Evolutionary conservation across 176 grass and related monocot genomes (phyloP), one percentile per base, ranked within the genome.

Genomic region (Thalia dealbata): DNA sequence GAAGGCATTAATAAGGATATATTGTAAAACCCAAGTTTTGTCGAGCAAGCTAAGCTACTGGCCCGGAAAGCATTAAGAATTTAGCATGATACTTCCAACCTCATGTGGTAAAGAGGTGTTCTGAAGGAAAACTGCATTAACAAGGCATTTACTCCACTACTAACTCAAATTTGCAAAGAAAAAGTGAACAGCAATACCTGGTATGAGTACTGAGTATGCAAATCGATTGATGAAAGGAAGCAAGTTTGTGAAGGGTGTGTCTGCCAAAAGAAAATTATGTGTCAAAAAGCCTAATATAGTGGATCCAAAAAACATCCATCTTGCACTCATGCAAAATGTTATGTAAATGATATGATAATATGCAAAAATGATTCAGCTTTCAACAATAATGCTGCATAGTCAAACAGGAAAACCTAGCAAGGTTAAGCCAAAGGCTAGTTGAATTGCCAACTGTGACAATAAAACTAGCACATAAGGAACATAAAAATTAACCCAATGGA

Each of bases 221-320:
- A 72, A 88, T 99, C 95, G 3, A 93, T 93, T 0, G 95, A 93
- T 66, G 95, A 99, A 43, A 99, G 80, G 79, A 99, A 99, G 85
- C 95, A 99, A 59, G 87, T 93, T 58, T 99, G 95, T 50, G 95
- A 91, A 76, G 95, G 95, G 58, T 99, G 95, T 8, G 95, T 99
- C 95, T 99, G 87, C 14, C 6, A 61, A 16, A 60, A 52, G 50
- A 62, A 78, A 60, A 67, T 52, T 32, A 26, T 51, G 44, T 45
- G 67, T n/a, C n/a, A n/a, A n/a, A 45, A 42, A 62, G 7, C 62
- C 8, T 70, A 24, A 76, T 59, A 10, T 65, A 21, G 45, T 59
- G 70, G 75, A 51, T 54, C 23, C 23, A 22, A 30, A 69, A 67
- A 78, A 54, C 51, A 14, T 29, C 23, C 41, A 76, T 18, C 18